phyloP scores from a whole-genome alignment of 768 basidiomycete species.

The Phanerochaete carnosa region DNA sequence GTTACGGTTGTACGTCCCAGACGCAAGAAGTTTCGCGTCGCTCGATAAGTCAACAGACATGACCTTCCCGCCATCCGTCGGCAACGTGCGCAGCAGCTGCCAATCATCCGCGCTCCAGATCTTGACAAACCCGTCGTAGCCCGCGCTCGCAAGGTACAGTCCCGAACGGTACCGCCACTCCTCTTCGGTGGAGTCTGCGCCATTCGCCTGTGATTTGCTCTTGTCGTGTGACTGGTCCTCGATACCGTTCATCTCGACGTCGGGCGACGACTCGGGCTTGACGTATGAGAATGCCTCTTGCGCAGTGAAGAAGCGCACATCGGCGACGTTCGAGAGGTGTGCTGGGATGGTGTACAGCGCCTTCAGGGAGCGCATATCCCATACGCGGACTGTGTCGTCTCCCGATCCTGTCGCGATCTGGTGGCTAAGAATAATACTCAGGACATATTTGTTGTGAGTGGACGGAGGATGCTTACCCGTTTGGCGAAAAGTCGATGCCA shows the following conservation, averaged over 20 bases:
- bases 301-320: conserved; percentile 89
- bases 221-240: conserved; percentile 28
- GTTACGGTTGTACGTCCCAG: conserved; percentile 90
- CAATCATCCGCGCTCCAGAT: conserved; percentile 98
- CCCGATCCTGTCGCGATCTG: conserved; percentile 97
- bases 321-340: conserved; percentile 91
- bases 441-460: background rate
- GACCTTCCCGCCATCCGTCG: conserved; percentile 96
- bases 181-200: conserved; percentile 40
- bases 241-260: conserved; percentile 47
- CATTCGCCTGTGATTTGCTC: conserved; percentile 12
- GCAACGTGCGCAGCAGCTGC: conserved; percentile 84
- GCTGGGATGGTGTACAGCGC: conserved; percentile 96
- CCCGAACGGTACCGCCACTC: conserved; percentile 85
- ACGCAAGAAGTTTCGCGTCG: conserved; percentile 81
- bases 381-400: conserved; percentile 97
- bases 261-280: conserved; percentile 16
- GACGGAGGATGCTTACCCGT: conserved; percentile 61
- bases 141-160: conserved; percentile 87
- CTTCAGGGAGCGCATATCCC: conserved; percentile 94
- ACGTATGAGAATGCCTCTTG: conserved; percentile 44
- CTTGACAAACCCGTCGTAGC: conserved; percentile 94
- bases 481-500: conserved; percentile 89
- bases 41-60: conserved; percentile 94
- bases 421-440: conserved; percentile 52